Evolutionary conservation across 1,139 yeast genomes (phyloP), one percentile per base, ranked within the genome.

Genomic region (Saccharomyces pastorianus): DNA sequence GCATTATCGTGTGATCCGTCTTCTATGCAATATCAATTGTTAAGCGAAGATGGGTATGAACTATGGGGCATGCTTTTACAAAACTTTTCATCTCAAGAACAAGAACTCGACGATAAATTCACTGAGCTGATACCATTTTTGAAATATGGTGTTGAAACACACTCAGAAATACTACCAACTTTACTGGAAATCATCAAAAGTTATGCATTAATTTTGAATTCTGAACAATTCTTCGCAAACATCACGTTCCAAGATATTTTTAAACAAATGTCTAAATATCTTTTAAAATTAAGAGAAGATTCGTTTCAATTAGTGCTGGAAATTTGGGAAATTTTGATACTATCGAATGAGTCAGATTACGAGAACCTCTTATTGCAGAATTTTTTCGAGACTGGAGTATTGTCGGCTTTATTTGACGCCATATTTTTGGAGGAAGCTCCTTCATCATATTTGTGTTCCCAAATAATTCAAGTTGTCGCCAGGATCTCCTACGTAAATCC

Each of bases 21-120:
- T 4, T 80, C 90, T 0, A 83, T 82, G 34, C 75, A 76, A 54
- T 84, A 84, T 59, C 74, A 84, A 2, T 74, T 88, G 52, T 69
- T 93, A 9, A 76, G 86, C 29, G 98, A 93, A 64, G 99, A 93
- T 69, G 97, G 96, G 0, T 82, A 82, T 64, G 95, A 88, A 52
- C 73, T 93, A 52, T 91, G 98, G 97, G 74, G 80, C 44, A 77
- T 85, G 0, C 66, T 89, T 3, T 69, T 91, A 51, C 87, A 83
- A 57, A 83, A 84, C 48, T 71, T 64, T 54, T 66, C 71, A 11
- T 60, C 68, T 6, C 55, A 58, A 1, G 62, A 64, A 42, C 60
- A 61, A 14, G 49, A 56, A 1, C 55, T 71, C 7, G 66, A 67
- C 46, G 54, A 55, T 2, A 59, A 63, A 46, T 64, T 66, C 32